A percentile compares a stretch with the other conserved stretches of the same genome.
Conservation (phyloP, 2,329 filamentous ascomycete species). For the Exophiala aquamarina region DNA sequence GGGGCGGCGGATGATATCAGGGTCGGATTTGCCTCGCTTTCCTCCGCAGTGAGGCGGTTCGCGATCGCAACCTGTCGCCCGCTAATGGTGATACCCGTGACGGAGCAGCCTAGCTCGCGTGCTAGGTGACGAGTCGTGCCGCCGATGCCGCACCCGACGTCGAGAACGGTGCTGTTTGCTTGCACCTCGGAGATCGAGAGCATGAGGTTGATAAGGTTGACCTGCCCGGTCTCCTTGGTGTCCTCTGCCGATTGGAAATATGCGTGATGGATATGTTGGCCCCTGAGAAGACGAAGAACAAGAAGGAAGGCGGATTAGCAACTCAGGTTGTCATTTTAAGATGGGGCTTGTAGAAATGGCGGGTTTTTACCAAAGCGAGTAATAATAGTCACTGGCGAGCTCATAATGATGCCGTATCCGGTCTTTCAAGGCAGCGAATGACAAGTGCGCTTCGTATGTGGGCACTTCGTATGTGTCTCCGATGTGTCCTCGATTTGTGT, state of each 20-base stretch:
- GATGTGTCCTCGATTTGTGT: conserved; percentile 7
- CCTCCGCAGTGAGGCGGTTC: conserved; percentile 46
- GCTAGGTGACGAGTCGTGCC: conserved; percentile 60
- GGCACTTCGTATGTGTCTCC: conserved; percentile 27
- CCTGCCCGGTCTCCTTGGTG: conserved; percentile 59
- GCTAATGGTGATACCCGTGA: conserved; percentile 63
- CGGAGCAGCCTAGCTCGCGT: conserved; percentile 49
- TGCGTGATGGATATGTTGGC: conserved; percentile 64
- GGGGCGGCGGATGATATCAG: neutral
- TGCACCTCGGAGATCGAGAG: conserved; percentile 48
- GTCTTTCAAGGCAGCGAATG: conserved; percentile 49
- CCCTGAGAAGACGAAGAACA: conserved; percentile 48
- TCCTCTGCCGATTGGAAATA: conserved; percentile 55
- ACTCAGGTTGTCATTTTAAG: too few relatives aligned
- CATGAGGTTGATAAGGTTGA: conserved; percentile 58
- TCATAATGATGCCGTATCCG: conserved; percentile 63
- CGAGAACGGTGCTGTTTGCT: conserved; percentile 46
- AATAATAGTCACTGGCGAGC: conserved; percentile 62
- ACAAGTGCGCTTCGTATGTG: conserved; percentile 19
- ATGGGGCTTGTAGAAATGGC: too few relatives aligned
- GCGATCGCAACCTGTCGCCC: conserved; percentile 61
- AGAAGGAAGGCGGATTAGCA: conserved; percentile 5
- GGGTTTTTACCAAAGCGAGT: conserved; percentile 55
- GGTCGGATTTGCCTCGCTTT: neutral
- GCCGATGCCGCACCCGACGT: conserved; percentile 62